These are phyloP conservation scores for Arachnomyces sp. DNA, from an alignment of 2,329 filamentous ascomycete genomes.

Conservation along the genomic window DNA sequence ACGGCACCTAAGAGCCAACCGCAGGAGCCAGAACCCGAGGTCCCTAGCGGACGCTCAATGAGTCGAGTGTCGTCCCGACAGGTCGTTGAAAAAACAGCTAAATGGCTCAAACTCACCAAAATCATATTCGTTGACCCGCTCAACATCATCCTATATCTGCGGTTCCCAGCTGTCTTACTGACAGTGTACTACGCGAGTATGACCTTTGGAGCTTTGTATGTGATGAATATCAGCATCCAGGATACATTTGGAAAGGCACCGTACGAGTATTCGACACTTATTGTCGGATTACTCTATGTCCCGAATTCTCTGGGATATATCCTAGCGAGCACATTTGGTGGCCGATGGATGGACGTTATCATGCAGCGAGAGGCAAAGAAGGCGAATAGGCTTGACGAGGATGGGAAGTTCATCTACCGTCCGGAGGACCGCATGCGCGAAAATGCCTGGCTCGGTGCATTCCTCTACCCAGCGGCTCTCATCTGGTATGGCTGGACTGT, in stretches of 20 bases:
- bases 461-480: slow-evolving; percentile 62
- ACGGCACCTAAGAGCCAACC: background rate
- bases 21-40: slow-evolving; percentile 16
- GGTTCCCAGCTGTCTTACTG: slow-evolving; percentile 65
- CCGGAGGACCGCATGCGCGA: slow-evolving; percentile 79
- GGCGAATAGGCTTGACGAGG: slow-evolving; percentile 59
- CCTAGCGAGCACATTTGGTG: slow-evolving; percentile 59
- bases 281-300: slow-evolving; percentile 71
- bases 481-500: slow-evolving; percentile 73
- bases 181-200: slow-evolving; percentile 68
- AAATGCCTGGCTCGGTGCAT: slow-evolving; percentile 69
- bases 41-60: slow-evolving; percentile 23
- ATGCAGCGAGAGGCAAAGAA: slow-evolving; percentile 70
- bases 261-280: slow-evolving; percentile 61
- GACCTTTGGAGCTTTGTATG: slow-evolving; percentile 66
- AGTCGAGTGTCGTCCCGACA: slow-evolving; percentile 55
- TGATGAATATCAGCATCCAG: slow-evolving; percentile 72
- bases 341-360: slow-evolving; percentile 71
- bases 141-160: slow-evolving; percentile 61
- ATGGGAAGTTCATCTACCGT: slow-evolving; percentile 58
- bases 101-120: slow-evolving; percentile 47
- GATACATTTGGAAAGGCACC: slow-evolving; percentile 58
- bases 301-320: slow-evolving; percentile 68
- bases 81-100: slow-evolving; percentile 53
- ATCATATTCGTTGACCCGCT: slow-evolving; percentile 65